phyloP scores from a whole-genome alignment of 495 filamentous ascomycete species.

The Astrothelium macrocarpum region DNA sequence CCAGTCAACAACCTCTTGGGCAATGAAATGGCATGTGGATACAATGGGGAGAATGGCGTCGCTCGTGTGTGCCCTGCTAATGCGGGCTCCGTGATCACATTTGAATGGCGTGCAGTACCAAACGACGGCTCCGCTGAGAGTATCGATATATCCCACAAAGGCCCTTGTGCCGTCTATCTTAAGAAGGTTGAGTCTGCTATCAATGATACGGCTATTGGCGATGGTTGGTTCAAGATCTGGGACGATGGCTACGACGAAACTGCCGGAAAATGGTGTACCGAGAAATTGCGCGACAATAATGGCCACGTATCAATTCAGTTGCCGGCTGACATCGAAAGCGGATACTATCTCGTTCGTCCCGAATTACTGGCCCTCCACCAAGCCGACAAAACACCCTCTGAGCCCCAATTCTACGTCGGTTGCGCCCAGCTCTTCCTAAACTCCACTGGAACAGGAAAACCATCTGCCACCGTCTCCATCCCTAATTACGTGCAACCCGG shows the following conservation, averaged over 20 bases:
- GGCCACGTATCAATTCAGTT: slow-evolving; percentile 53
- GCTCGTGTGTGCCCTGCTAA: slow-evolving; percentile 47
- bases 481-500: slow-evolving; percentile 49
- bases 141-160: slow-evolving; percentile 57
- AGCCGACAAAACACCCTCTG: slow-evolving; percentile 37
- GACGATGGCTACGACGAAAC: slow-evolving; percentile 51
- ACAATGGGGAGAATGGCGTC: slow-evolving; percentile 47
- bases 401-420: slow-evolving; percentile 58
- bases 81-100: slow-evolving; percentile 46
- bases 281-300: slow-evolving; percentile 52
- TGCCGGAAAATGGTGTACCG: slow-evolving; percentile 53
- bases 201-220: slow-evolving; percentile 36
- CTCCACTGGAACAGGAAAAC: slow-evolving; percentile 37
- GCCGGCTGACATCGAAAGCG: slow-evolving; percentile 49
- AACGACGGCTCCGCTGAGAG: slow-evolving; percentile 44
- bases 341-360: slow-evolving; percentile 57
- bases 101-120: slow-evolving; percentile 53
- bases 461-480: slow-evolving; percentile 45
- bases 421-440: slow-evolving; percentile 62
- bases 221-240: slow-evolving; percentile 76
- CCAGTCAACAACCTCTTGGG: slow-evolving; percentile 46
- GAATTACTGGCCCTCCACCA: slow-evolving; percentile 62
- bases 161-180: slow-evolving; percentile 63
- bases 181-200: slow-evolving; percentile 40
- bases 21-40: slow-evolving; percentile 63